phyloP scores from a whole-genome alignment of 2,329 filamentous ascomycete genomes.

The Aspergillus sp. region DNA sequence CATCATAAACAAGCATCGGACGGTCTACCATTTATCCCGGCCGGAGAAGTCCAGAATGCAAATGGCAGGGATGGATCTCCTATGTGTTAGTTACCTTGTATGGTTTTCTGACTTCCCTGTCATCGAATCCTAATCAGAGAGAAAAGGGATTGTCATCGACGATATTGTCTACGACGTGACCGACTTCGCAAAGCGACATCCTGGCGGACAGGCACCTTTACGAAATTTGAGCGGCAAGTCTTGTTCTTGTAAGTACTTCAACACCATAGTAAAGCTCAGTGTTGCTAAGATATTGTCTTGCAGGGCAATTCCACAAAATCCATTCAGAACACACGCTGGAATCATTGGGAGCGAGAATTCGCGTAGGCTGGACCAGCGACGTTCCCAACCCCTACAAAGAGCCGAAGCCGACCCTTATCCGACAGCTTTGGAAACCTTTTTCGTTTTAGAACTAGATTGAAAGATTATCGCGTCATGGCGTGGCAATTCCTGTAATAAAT shows the following conservation, averaged over 20 bases:
- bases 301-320: constrained; percentile 1
- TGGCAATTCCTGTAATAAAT: too few species aligned
- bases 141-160: neutral
- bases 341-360: neutral
- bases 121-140: neutral
- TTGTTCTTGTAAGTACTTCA: neutral
- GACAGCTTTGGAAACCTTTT: neutral
- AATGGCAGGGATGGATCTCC: neutral
- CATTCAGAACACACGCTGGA: neutral
- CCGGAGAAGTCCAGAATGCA: neutral
- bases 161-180: constrained; percentile 1
- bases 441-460: neutral
- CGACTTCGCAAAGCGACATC: neutral
- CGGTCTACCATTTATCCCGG: neutral
- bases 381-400: neutral
- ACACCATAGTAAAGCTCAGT: neutral
- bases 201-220: neutral
- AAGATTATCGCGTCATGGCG: too few species aligned
- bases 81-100: neutral
- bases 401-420: neutral
- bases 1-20: neutral
- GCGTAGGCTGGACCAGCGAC: neutral
- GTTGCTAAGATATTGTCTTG: neutral
- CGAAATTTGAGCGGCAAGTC: neutral
- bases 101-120: neutral